A percentile compares a stretch with the other conserved stretches of the same genome.
Conservation (phyloP, 139 green algal genomes). For the Trebouxia sp. region DNA sequence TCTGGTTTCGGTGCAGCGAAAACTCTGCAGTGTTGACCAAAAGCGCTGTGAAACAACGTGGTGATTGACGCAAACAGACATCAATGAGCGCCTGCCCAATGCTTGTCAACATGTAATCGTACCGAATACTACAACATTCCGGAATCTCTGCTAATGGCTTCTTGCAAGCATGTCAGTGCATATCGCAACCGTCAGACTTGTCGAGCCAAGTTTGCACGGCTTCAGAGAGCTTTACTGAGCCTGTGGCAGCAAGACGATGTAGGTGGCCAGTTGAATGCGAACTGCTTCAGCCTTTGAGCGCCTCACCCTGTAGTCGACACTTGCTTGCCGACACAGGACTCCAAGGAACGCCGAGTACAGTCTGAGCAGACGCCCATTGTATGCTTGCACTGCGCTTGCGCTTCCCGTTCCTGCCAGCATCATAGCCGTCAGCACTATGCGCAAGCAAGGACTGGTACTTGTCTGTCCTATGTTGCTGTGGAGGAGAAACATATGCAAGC, state of each 20-base stretch:
- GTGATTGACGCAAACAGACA: no score
- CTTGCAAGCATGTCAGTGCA: neutral
- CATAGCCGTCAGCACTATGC: neutral
- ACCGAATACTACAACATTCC: no score
- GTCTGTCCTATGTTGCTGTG: neutral
- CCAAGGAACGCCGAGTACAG: neutral
- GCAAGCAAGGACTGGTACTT: neutral
- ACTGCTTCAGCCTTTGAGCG: neutral
- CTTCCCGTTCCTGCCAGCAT: neutral
- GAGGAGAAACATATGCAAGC: neutral
- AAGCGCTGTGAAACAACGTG: no score
- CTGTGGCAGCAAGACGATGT: neutral
- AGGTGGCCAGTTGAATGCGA: neutral
- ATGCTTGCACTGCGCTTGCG: slow-evolving; percentile 43
- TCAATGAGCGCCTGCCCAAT: no score
- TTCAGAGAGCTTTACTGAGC: neutral
- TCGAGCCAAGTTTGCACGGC: neutral
- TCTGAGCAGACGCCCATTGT: slow-evolving; percentile 38
- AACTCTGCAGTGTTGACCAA: no score
- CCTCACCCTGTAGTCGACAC: neutral
- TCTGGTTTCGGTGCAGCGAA: no score
- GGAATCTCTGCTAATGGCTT: no score
- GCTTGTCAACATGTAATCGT: no score
- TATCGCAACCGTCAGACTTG: neutral
- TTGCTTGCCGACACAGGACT: neutral